Evolutionary conservation across 768 basidiomycete genomes (phyloP), one percentile per base, ranked within the genome.

Genomic region (Pleurotus tuber-regium): DNA sequence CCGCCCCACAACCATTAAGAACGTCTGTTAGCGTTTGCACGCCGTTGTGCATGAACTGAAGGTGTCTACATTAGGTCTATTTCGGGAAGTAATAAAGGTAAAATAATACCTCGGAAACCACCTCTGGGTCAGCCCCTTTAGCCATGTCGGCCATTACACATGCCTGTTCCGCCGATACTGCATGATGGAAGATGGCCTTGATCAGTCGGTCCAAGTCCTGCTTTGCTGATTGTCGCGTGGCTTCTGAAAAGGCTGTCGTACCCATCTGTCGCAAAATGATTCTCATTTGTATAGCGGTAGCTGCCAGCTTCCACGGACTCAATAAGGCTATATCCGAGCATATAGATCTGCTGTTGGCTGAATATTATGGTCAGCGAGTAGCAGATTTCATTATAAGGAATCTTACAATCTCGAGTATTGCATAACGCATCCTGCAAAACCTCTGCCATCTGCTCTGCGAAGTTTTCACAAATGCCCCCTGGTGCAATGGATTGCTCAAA

Each of bases 61-160:
- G 28, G 47, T 18, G 43, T 43, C 26, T 26, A 36, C 50, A 30
- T 24, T 36, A 6, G 25, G n/a, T n/a, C n/a, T n/a, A 4, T 9
- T 41, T n/a, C 19, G 25, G 9, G 33, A 30, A 25, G 3, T 24
- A 33, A 49, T 24, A 23, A 31, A 44, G 14, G 11, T 3, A 54
- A 29, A 14, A 21, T 10, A 42, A 26, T 57, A 87, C 89, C 79
- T 87, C 90, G 47, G 76, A 76, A 3, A 83, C 86, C 26, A 92
- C 82, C 0, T 74, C 69, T 38, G 70, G 75, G 40, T 85, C 84
- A 7, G 86, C 84, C 24, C 86, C 86, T 57, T 78, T 77, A 16
- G 85, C 78, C 78, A 92, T 87, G 62, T 89, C 86, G n/a, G 87
- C 87, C 4, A 92, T 83, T 58, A 90, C 88, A 55, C 84, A 87